Percentiles rank a stretch among this genome's conserved stretches.
Conservation (phyloP, 441 rosid species). For the Adansonia grandidieri region DNA sequence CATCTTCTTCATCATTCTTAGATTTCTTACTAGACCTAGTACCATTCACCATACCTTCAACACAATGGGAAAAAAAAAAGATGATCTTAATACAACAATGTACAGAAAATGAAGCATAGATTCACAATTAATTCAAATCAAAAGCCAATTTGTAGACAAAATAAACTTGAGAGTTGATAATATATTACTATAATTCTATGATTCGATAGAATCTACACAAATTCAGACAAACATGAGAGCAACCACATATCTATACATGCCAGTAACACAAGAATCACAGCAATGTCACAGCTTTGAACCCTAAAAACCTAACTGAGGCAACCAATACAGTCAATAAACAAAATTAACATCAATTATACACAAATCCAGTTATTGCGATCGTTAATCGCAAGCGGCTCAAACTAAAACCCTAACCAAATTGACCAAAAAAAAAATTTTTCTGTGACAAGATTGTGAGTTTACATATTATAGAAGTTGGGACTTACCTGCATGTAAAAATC, state of each 20-base stretch:
- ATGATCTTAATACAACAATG: constrained; percentile 1
- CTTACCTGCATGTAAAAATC: constrained; percentile 3
- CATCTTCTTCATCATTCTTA: constrained; percentile 43
- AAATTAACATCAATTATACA: constrained; percentile 2
- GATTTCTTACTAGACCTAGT: constrained; percentile 34
- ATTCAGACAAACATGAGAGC: neutral
- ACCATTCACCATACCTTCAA: constrained; percentile 46
- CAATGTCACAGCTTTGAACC: neutral
- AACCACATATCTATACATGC: neutral
- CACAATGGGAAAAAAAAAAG: neutral
- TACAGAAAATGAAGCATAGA: neutral
- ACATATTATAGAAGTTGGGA: neutral
- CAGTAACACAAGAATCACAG: constrained; percentile 1
- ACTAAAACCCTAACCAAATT: constrained; percentile 20
- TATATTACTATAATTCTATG: neutral
- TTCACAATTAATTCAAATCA: neutral
- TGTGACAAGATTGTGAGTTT: neutral
- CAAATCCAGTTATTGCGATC: neutral
- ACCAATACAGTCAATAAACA: neutral
- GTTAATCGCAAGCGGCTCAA: neutral
- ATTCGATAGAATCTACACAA: neutral
- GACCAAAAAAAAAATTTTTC: neutral
- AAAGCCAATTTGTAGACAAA: neutral
- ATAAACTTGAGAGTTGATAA: neutral
- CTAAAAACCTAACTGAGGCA: constrained; percentile 11